phyloP scores from a whole-genome alignment of 345 rosid species.

The Eucalyptus caleyi region DNA sequence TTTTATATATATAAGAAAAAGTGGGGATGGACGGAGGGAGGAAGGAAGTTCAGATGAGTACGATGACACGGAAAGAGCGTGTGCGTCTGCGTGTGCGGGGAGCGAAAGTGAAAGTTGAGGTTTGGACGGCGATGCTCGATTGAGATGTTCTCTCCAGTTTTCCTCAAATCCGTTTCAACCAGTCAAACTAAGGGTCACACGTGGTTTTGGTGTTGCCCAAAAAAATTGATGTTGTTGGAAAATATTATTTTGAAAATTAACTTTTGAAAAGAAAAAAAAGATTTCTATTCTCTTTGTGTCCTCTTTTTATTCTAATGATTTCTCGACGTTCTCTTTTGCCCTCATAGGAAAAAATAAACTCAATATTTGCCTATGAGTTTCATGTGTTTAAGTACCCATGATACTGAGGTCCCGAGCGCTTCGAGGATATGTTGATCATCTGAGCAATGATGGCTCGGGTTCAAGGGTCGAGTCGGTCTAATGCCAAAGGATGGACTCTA shows the following conservation, averaged over 20 bases:
- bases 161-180: not conserved
- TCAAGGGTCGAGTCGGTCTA: not conserved
- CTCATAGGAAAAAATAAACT: too few relatives aligned
- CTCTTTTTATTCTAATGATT: too few relatives aligned
- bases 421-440: not conserved
- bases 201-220: not conserved
- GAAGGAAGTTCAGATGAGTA: not conserved
- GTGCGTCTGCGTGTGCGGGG: not conserved
- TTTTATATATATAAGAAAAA: not conserved
- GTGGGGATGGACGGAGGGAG: constrained; percentile 1
- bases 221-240: not conserved
- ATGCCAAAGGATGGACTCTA: not conserved
- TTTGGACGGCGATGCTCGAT: not conserved
- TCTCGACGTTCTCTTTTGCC: not conserved
- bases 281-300: not conserved
- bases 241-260: not conserved
- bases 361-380: not conserved
- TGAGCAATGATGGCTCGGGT: not conserved
- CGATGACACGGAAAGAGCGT: not conserved
- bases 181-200: not conserved
- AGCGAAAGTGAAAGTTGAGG: not conserved
- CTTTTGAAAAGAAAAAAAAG: not conserved
- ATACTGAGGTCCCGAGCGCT: fast-evolving
- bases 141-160: not conserved
- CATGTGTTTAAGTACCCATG: not conserved